Conservation (phyloP, 352 stramenopile genomes). For the Pythium vanterpoolii region DNA sequence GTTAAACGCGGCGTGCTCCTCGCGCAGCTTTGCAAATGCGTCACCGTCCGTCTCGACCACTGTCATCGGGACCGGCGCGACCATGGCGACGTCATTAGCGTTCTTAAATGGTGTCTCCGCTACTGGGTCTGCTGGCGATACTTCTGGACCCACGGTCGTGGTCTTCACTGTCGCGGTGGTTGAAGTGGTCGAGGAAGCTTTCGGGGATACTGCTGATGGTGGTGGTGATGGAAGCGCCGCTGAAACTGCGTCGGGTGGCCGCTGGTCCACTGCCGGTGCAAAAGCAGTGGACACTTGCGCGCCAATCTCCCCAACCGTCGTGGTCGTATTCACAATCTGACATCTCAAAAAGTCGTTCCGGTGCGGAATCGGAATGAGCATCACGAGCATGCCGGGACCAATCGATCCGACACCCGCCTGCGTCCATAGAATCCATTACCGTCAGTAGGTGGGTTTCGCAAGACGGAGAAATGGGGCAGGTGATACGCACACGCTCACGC, state of each 20-base stretch:
- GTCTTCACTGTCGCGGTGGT: background rate
- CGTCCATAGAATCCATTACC: background rate
- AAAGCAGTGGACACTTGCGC: conserved; percentile 16
- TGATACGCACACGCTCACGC: conserved; percentile 37
- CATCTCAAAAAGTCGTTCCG: conserved; percentile 43
- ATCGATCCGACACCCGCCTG: conserved; percentile 62
- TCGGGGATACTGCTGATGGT: background rate
- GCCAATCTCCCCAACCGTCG: conserved; percentile 22
- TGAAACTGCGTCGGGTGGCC: background rate
- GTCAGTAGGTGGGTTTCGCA: background rate
- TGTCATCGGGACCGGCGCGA: background rate
- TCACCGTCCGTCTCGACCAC: background rate
- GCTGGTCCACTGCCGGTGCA: conserved; percentile 1
- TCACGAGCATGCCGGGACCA: conserved; percentile 36
- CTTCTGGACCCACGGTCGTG: background rate
- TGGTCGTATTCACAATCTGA: conserved; percentile 45
- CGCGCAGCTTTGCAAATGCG: conserved; percentile 7
- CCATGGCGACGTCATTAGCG: background rate
- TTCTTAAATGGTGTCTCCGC: background rate
- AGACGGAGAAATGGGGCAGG: background rate
- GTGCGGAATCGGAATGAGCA: conserved; percentile 47
- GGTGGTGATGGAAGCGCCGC: background rate
- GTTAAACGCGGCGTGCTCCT: conserved; percentile 51
- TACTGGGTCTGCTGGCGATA: background rate
- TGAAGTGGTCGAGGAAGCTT: background rate